Conservation (phyloP, 306 rosid species). For the Cicer judaicum region DNA sequence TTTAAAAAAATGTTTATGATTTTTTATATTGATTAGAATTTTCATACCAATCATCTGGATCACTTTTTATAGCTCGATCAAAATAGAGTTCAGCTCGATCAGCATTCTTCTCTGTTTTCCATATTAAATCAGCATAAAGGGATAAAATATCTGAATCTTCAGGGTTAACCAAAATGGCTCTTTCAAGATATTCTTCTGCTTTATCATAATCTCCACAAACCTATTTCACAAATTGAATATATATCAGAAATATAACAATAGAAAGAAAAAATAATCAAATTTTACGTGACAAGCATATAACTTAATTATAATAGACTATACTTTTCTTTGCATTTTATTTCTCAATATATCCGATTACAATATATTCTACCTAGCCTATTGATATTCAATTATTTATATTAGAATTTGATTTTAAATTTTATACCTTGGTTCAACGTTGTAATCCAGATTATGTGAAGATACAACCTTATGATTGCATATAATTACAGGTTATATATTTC, state of each 20-base stretch:
- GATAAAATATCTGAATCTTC: constrained; percentile 61
- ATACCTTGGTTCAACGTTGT: neutral
- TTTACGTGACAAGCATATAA: constrained; percentile 11
- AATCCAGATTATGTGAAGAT: neutral
- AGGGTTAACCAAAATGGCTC: constrained; percentile 80
- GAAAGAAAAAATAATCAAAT: neutral
- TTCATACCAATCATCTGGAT: constrained; percentile 80
- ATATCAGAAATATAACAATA: neutral
- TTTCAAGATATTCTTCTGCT: constrained; percentile 78
- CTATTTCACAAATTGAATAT: constrained; percentile 51
- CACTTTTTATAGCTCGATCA: constrained; percentile 72
- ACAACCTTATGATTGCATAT: too few species aligned
- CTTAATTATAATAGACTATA: neutral
- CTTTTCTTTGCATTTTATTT: neutral
- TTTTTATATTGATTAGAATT: neutral
- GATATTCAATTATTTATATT: neutral
- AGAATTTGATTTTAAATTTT: neutral
- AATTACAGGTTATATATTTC: too few species aligned
- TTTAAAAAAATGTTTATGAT: too few species aligned
- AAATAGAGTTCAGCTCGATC: constrained; percentile 73
- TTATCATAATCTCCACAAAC: constrained; percentile 72
- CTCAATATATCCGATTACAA: neutral
- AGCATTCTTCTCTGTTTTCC: constrained; percentile 68
- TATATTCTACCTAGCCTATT: neutral
- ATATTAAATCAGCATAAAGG: constrained; percentile 73